These are phyloP conservation scores for Microglena sp. DNA, from an alignment of 139 green algal genomes.

Conservation along the genomic window DNA sequence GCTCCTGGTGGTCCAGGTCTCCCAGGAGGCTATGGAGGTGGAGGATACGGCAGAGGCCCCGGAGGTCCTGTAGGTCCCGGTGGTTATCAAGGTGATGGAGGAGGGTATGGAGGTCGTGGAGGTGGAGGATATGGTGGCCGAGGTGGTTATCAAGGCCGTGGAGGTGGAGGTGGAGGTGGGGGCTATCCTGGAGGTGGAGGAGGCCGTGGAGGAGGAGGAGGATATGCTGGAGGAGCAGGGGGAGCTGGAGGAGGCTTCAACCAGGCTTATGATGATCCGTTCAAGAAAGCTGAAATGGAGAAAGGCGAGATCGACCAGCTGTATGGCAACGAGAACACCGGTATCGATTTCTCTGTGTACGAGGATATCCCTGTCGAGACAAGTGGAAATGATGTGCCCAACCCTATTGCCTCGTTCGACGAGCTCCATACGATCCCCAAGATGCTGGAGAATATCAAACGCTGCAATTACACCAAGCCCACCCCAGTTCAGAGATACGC, in stretches of 20 bases:
- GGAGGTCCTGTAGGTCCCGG: conserved; percentile 12
- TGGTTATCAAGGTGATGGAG: conserved; percentile 25
- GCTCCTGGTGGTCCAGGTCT: too few relatives aligned
- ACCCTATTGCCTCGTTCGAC: conserved; percentile 74
- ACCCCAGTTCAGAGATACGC: conserved; percentile 95
- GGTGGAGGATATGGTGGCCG: conserved; percentile 24
- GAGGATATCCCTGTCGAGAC: conserved; percentile 93
- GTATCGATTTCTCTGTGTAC: conserved; percentile 86
- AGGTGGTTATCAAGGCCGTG: conserved; percentile 16
- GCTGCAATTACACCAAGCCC: conserved; percentile 96
- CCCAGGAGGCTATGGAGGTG: conserved; percentile 26
- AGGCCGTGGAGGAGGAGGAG: conserved; percentile 16
- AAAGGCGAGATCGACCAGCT: conserved; percentile 51
- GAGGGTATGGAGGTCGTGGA: conserved; percentile 28
- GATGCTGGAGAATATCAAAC: conserved; percentile 78
- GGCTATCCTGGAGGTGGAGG: conserved; percentile 32
- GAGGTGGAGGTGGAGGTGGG: conserved; percentile 26
- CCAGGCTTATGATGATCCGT: conserved; percentile 33
- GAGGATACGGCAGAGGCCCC: conserved; percentile 21
- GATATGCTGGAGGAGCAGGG: conserved; percentile 18
- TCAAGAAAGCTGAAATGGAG: conserved; percentile 22
- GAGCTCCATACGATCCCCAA: conserved; percentile 65
- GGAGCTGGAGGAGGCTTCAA: conserved; percentile 12
- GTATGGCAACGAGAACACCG: conserved; percentile 76
- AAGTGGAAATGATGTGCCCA: conserved; percentile 70